Evolutionary conservation across 2,329 filamentous ascomycete genomes (phyloP), one percentile per base, ranked within the genome.

Genomic region (Phaeosphaeriaceae sp.): DNA sequence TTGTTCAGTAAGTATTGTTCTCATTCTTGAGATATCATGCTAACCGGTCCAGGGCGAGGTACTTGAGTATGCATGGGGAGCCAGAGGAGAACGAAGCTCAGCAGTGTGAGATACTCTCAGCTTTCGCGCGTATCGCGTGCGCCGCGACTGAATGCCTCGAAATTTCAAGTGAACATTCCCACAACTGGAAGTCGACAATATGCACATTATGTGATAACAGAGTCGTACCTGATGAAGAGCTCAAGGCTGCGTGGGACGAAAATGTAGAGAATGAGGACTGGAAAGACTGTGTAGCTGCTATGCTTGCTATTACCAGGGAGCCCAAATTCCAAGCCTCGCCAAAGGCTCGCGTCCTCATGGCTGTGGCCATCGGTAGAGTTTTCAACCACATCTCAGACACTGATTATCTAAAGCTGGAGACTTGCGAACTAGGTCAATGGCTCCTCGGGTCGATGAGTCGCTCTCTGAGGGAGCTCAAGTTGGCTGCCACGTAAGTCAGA

Each of bases 391-490:
- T 88, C 3, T 80, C 82, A 17, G 83, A 87, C 53, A 63, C 80
- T 0, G 81, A 83, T 3, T 81, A 91, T 54, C 79, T 94, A 28
- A 87, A 91, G 63, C 80, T 97, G 2, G 86, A 89, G 58, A 82
- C 80, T 1, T 93, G 92, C 9, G 75, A 80, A 0, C 80, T 92
- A 43, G 93, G 92, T 0, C 89, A 94, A 69, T 94, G 92, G 86
- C 94, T 93, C 71, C 80, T 97, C 4, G 87, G 90, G 66, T 92
- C 91, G 0, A 81, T 98, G 42, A 89, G 90, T 63, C 97, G 94
- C 76, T 96, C 94, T 1, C 78, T 93, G 21, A 87, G 94, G 71
- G 95, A 98, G 74, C 81, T 98, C 26, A 89, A 94, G 30, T 86
- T 97, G 67, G 90, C 90, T 40, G 91, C 94, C 58, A 91, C 90